Evolutionary conservation across 176 grass and related monocot genomes (phyloP), one percentile per base, ranked within the genome.

Genomic region (Elaeis guineensis): DNA sequence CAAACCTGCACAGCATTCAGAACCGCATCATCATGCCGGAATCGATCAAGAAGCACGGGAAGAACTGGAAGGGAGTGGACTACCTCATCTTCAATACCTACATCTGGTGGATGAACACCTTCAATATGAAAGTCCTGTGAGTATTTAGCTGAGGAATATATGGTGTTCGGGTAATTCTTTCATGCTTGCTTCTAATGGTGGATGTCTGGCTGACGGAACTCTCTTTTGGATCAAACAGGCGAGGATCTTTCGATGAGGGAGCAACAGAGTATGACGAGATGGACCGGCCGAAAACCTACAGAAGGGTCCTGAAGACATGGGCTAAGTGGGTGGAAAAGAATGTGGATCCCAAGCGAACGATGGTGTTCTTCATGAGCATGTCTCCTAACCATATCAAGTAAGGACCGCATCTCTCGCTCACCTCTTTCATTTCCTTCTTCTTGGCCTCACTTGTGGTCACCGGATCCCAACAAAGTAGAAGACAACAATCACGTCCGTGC

Each of bases 61-160:
- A 32, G 30, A 77, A 89, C 85, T 99, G 94, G 94, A 0, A 85
- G 29, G 79, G 44, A 35, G 94, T 99, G 51, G 94, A 93, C 79
- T 99, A 99, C 72, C 72, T 99, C 69, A 9, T 99, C 76, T 99
- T 99, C 85, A 99, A 99, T 73, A 93, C 88, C 0, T 99, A 99
- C 67, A 99, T 99, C 72, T 99, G 94, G 94, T 99, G 94, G 94
- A 68, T 93, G 55, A 99, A 86, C 82, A 86, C 77, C 1, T 69
- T 89, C 59, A 67, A 85, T 48, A 93, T 93, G 76, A 99, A 99
- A 78, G 62, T 99, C 61, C 75, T 99, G 94, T 98, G 30, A 82
- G 92, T 76, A 52, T 6, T 30, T 30, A 30, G 28, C 28, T 30
- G 28, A 30, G 28, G 28, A 30, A 29, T 26, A 0, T 6, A 5